Base-by-base conservation (phyloP, 176 grass and related monocot species). In the Bonia amplexicaulis region DNA sequence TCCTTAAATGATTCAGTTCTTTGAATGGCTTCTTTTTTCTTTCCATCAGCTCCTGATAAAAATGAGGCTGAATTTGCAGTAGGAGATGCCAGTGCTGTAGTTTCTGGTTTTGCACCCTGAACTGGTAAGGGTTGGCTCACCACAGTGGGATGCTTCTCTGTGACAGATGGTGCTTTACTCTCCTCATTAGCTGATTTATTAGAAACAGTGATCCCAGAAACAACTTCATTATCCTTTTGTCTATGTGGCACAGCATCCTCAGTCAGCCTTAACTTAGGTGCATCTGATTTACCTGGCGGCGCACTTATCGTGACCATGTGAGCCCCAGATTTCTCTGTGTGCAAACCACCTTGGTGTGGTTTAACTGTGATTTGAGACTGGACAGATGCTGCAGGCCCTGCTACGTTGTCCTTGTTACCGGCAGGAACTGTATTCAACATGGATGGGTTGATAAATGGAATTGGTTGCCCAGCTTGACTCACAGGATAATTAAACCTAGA, bases 1-100 rank as follows among this genome's bases (percentile, higher is more conserved):
- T 98, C 96, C 73, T 94, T 91, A 57, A 78, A 80, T 77, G 80
- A 88, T 27, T 90, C 90, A 19, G 57, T 73, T 90, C 31, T 94
- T 85, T 73, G 88, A 69, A 86, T 53, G 85, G 76, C 5, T 69
- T 90, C 94, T 25, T 61, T 92, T 44, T 69, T 90, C 46, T 91
- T 90, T 71, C 58, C 90, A 82, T 99, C 90, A 65, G 15, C 71
- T 87, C 46, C 78, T 12, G 77, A 37, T 33, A 73, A 57, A 79
- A 70, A 22, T 83, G 80, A 68, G 26, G 60, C 66, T 61, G 79
- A 77, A 79, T 81, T 87, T 61, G 17, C 68, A 81, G 22, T 39
- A 59, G 66, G 16, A 69, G 53, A 77, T 29, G 77, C 2, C 12
- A 12, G 31, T 69, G 69, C 64, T 41, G 64, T 61, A 79, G 42